phyloP scores from a whole-genome alignment of 176 grass and related monocot genomes.

The Eleusine coracana region DNA sequence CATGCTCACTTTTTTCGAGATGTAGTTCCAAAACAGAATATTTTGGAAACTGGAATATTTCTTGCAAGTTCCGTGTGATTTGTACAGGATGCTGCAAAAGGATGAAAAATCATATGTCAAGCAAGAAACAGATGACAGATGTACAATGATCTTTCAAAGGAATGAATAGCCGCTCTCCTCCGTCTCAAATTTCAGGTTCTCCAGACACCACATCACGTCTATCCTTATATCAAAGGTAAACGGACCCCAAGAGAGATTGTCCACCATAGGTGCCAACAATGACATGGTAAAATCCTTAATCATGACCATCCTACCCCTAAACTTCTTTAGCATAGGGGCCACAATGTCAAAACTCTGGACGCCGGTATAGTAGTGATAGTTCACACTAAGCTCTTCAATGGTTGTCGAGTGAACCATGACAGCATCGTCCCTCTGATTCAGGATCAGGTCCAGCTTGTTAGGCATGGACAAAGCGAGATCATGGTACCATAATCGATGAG shows the following conservation, averaged over 20 bases:
- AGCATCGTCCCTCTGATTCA: accelerated
- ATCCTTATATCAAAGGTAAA: neutral
- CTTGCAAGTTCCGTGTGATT: neutral
- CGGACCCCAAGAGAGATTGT: too few species aligned
- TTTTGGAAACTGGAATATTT: neutral
- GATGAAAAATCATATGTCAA: too few species aligned
- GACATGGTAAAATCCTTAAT: too few species aligned
- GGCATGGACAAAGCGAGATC: neutral
- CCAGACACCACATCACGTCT: neutral
- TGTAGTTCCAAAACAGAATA: neutral
- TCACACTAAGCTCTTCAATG: neutral
- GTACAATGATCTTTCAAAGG: neutral
- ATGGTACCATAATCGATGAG: neutral
- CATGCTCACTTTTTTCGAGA: neutral
- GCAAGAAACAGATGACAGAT: neutral
- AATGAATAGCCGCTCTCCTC: neutral
- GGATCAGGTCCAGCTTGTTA: neutral
- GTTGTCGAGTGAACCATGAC: neutral
- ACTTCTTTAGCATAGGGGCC: neutral
- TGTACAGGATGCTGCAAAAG: neutral
- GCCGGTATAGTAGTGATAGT: too few species aligned
- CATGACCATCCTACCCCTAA: too few species aligned
- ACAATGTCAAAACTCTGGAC: neutral
- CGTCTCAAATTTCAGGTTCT: neutral
- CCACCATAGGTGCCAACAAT: too few species aligned